These are phyloP conservation scores for Neurospora discreta DNA, from an alignment of 495 filamentous ascomycete species.

Conservation along the genomic window DNA sequence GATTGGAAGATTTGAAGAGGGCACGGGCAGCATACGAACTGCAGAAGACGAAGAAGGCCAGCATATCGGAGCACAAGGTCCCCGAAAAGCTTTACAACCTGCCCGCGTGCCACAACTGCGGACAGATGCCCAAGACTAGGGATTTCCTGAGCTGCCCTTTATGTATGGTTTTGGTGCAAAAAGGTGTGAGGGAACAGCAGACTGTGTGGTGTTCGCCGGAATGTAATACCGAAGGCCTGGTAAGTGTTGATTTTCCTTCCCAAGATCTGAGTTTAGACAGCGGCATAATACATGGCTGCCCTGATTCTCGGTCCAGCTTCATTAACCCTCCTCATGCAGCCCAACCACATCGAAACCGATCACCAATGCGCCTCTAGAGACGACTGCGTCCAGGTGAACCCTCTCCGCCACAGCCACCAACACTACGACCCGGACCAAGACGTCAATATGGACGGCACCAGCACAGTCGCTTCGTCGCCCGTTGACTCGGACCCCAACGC, in stretches of 20 bases:
- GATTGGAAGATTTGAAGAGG: slow-evolving; percentile 30
- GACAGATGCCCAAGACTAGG: slow-evolving; percentile 15
- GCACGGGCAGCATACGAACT: slow-evolving; percentile 33
- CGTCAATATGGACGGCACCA: slow-evolving; percentile 1
- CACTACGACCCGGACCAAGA: neutral
- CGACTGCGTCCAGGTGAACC: slow-evolving; percentile 9
- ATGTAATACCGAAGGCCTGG: slow-evolving; percentile 30
- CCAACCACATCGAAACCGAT: slow-evolving; percentile 6
- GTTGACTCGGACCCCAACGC: neutral
- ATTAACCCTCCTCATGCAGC: slow-evolving; percentile 3
- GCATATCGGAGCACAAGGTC: slow-evolving; percentile 11
- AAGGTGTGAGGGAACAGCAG: slow-evolving; percentile 11
- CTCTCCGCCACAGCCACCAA: neutral
- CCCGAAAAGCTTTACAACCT: slow-evolving; percentile 22
- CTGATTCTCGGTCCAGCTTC: neutral
- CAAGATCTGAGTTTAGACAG: neutral
- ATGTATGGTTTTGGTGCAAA: slow-evolving; percentile 25
- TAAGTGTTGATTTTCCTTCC: slow-evolving; percentile 14
- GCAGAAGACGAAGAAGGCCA: slow-evolving; percentile 26
- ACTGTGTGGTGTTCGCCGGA: slow-evolving; percentile 34
- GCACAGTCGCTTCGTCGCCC: neutral
- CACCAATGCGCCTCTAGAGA: slow-evolving; percentile 17
- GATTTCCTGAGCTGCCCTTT: slow-evolving; percentile 28
- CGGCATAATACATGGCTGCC: neutral
- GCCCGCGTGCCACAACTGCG: slow-evolving; percentile 28